Percentiles rank a stretch among this genome's conserved stretches.
phyloP scores from a whole-genome alignment of 1,284 basidiomycete species.

The Ustilago lituana region DNA sequence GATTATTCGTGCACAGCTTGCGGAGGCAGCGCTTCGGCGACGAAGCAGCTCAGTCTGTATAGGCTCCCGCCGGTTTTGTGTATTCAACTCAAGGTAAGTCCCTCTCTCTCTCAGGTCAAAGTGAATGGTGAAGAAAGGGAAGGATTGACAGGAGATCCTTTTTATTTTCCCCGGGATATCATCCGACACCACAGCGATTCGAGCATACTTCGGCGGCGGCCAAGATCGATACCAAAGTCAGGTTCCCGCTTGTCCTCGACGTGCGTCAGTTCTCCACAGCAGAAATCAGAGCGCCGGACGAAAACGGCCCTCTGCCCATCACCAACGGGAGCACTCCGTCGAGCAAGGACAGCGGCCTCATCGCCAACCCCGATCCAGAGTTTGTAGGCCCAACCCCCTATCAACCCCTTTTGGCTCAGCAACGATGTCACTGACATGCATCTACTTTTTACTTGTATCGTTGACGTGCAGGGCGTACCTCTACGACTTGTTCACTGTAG shows the following conservation, averaged over 20 bases:
- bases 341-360: constrained; percentile 9
- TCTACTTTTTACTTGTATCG: too few relatives aligned
- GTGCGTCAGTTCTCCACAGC: constrained; percentile 85
- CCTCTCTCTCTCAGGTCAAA: constrained; percentile 1
- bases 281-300: constrained; percentile 40
- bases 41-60: constrained; percentile 82
- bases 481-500: constrained; percentile 91
- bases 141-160: too few relatives aligned
- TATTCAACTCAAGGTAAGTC: constrained; percentile 88
- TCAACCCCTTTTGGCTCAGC: too few relatives aligned
- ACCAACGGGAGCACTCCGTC: background rate
- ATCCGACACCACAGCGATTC: constrained; percentile 90
- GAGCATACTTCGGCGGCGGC: constrained; percentile 76
- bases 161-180: background rate
- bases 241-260: constrained; percentile 83
- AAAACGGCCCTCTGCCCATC: background rate
- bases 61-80: constrained; percentile 89
- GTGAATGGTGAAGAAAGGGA: too few relatives aligned
- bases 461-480: too few relatives aligned
- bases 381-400: too few relatives aligned
- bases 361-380: constrained; percentile 41
- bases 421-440: too few relatives aligned
- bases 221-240: constrained; percentile 86
- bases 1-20: constrained; percentile 71
- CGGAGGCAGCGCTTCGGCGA: constrained; percentile 35